Percentiles rank a stretch among this genome's conserved stretches.
phyloP scores from a whole-genome alignment of 1,284 basidiomycete species.

The Ceratobasidium theobromae region DNA sequence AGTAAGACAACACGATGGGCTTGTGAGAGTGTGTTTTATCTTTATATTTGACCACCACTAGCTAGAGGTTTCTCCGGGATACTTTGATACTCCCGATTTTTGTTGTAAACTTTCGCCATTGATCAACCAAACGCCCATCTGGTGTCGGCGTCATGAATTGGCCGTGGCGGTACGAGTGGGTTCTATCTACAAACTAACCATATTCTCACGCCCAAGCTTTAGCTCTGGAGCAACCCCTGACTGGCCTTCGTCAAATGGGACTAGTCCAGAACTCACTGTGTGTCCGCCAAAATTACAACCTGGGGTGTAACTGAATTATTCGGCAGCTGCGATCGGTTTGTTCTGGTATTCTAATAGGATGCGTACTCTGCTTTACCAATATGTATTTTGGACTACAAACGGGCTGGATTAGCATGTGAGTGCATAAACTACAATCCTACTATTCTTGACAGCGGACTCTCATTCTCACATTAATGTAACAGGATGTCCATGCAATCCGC shows the following conservation, averaged over 20 bases:
- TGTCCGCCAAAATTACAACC: not conserved
- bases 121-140: no score
- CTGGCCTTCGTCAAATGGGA: not conserved
- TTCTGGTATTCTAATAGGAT: constrained; percentile 67
- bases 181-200: no score
- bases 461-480: no score
- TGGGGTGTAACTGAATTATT: not conserved
- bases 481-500: constrained; percentile 97
- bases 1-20: constrained; percentile 25
- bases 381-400: constrained; percentile 76
- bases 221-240: not conserved
- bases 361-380: constrained; percentile 73
- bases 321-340: constrained; percentile 52
- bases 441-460: no score
- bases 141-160: no score
- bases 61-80: not conserved
- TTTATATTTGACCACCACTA: not conserved
- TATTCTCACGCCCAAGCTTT: no score
- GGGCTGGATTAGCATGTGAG: constrained; percentile 72
- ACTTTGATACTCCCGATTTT: not conserved
- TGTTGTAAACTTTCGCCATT: no score
- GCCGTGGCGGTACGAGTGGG: no score
- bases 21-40: not conserved
- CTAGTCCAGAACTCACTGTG: constrained; percentile 26
- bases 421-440: no score